Percentiles rank a stretch among this genome's conserved stretches.
Evolutionary conservation across 441 rosid genomes (phyloP).

Genomic region (Pelargonium myrrhifolium): DNA sequence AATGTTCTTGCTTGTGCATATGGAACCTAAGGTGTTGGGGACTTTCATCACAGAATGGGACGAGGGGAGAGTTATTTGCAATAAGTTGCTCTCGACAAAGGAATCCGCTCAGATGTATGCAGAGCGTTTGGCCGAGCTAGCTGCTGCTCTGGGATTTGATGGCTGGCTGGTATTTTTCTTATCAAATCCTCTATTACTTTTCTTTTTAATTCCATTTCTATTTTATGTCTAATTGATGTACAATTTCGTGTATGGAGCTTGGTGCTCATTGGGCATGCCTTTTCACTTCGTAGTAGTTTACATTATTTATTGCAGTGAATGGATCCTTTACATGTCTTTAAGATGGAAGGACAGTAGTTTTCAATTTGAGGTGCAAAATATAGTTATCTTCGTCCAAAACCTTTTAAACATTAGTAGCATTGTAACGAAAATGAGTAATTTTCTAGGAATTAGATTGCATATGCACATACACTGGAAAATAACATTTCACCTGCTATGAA

Average conservation of each 20-base stretch:
- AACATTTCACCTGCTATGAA: background rate
- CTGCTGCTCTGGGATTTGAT: conserved; percentile 63
- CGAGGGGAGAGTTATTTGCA: conserved; percentile 47
- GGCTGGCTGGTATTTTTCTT: conserved; percentile 71
- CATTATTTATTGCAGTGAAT: background rate
- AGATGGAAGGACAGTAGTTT: background rate
- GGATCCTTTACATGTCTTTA: background rate
- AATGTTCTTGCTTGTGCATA: conserved; percentile 17
- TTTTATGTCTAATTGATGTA: background rate
- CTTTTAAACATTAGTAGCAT: background rate
- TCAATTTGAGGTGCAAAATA: background rate
- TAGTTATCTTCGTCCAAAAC: background rate
- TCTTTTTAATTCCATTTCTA: background rate
- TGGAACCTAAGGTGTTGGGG: conserved; percentile 63
- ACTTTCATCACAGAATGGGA: conserved; percentile 85
- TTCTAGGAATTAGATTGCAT: background rate
- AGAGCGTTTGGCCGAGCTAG: conserved; percentile 59
- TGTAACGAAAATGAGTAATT: background rate
- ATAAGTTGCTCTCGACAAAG: conserved; percentile 51
- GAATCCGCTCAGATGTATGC: conserved; percentile 71
- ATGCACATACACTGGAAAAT: background rate
- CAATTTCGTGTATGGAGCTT: background rate
- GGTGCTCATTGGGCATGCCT: background rate
- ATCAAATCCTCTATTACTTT: background rate
- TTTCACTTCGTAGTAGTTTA: background rate